Evolutionary conservation across 2,329 filamentous ascomycete genomes (phyloP).

Genomic region (Colletotrichum cordylinicola): DNA sequence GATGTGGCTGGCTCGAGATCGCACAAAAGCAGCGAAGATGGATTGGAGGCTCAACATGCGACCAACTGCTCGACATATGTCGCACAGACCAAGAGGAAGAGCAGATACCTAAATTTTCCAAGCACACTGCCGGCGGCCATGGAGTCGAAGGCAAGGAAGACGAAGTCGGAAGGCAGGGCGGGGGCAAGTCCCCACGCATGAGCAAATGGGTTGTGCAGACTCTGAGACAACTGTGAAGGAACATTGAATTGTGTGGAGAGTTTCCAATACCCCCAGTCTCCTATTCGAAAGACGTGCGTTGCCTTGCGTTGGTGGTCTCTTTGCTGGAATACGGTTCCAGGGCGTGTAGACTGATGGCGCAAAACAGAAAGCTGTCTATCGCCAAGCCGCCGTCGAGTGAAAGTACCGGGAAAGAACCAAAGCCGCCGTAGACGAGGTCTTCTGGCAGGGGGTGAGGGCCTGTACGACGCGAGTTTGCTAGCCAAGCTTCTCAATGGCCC

Average conservation of each 20-base stretch:
- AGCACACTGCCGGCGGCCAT: conserved; percentile 7
- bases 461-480: conserved; percentile 10
- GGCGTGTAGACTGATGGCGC: conserved; percentile 3
- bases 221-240: conserved; percentile 48
- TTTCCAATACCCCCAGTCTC: conserved; percentile 31
- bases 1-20: conserved; percentile 34
- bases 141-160: conserved; percentile 23
- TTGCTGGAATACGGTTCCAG: conserved; percentile 9
- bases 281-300: conserved; percentile 25
- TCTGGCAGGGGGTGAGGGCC: background rate
- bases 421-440: conserved; percentile 1
- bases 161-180: conserved; percentile 26
- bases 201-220: conserved; percentile 44
- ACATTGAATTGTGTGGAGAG: conserved; percentile 40
- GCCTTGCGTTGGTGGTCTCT: background rate
- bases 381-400: conserved; percentile 24
- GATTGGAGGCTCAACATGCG: conserved; percentile 24
- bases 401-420: background rate
- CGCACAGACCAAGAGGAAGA: conserved; percentile 19
- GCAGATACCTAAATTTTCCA: conserved; percentile 3
- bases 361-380: background rate
- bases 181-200: conserved; percentile 28
- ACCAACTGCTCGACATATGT: conserved; percentile 14
- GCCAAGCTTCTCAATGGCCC: conserved; percentile 18
- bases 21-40: conserved; percentile 32